Conservation (phyloP, 805 yeast genomes). For the Komagataella pastoris region DNA sequence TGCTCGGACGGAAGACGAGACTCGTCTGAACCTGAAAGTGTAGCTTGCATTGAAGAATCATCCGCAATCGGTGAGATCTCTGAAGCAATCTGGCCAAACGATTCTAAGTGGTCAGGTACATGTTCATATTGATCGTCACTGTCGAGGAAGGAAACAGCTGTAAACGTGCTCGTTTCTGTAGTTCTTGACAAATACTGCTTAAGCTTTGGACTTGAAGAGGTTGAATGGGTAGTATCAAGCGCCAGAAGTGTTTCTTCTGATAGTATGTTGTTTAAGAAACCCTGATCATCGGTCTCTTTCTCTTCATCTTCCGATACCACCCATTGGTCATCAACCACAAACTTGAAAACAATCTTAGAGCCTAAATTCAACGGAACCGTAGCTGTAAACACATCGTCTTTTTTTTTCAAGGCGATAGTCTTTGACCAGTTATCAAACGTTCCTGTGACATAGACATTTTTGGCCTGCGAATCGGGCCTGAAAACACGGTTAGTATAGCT, state of each 20-base stretch:
- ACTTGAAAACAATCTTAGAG: conserved; percentile 9
- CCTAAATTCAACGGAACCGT: conserved; percentile 22
- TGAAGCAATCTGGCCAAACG: background rate
- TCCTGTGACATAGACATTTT: conserved; percentile 42
- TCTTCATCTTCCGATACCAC: conserved; percentile 22
- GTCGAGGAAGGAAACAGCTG: background rate
- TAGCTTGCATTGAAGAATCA: background rate
- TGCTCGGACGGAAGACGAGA: background rate
- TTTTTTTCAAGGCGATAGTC: conserved; percentile 26
- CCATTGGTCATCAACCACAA: conserved; percentile 51
- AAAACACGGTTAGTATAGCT: background rate
- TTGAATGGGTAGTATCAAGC: background rate
- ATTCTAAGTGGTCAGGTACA: background rate
- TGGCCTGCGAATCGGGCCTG: background rate
- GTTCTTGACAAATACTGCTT: background rate
- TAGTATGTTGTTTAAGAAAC: conserved; percentile 40
- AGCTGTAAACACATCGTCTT: conserved; percentile 25
- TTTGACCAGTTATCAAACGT: conserved; percentile 44
- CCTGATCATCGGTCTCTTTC: conserved; percentile 25
- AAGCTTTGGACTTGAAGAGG: background rate
- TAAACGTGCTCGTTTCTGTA: background rate
- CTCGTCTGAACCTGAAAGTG: background rate
- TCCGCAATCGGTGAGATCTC: background rate
- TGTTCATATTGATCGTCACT: background rate
- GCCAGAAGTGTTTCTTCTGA: conserved; percentile 1